These are phyloP conservation scores for Calonectria multiphialidica DNA, from an alignment of 2,329 filamentous ascomycete genomes.

Conservation along the genomic window DNA sequence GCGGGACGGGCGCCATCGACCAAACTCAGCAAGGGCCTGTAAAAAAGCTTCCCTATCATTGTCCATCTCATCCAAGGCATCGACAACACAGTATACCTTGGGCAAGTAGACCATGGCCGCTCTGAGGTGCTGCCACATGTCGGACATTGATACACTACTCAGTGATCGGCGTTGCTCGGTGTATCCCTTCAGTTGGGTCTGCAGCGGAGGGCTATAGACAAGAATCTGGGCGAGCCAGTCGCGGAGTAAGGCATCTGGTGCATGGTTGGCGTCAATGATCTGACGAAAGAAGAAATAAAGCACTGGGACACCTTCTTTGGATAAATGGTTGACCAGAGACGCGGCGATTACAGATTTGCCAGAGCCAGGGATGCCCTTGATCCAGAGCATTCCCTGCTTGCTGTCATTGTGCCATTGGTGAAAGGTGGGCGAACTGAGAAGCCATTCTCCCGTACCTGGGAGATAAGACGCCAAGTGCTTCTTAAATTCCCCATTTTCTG, in stretches of 20 bases:
- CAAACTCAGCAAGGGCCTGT: slow-evolving; percentile 47
- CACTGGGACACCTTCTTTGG: slow-evolving; percentile 32
- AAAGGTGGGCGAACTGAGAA: slow-evolving; percentile 16
- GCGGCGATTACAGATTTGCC: slow-evolving; percentile 51
- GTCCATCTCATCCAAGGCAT: slow-evolving; percentile 63
- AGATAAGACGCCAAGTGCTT: slow-evolving; percentile 34
- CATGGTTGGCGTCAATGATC: slow-evolving; percentile 50
- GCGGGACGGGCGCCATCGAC: slow-evolving; percentile 41
- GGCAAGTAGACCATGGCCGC: slow-evolving; percentile 36
- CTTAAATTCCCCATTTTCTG: slow-evolving; percentile 32
- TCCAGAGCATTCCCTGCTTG: slow-evolving; percentile 31
- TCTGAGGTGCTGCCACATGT: slow-evolving; percentile 45
- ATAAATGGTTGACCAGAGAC: slow-evolving; percentile 33
- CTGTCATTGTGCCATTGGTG: slow-evolving; percentile 20
- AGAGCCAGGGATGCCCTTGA: slow-evolving; percentile 50
- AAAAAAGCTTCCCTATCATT: slow-evolving; percentile 47
- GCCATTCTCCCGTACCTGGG: slow-evolving; percentile 30
- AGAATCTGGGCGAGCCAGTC: slow-evolving; percentile 51
- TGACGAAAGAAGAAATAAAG: slow-evolving; percentile 54
- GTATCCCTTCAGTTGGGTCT: slow-evolving; percentile 36
- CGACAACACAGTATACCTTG: slow-evolving; percentile 53
- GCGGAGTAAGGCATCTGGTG: slow-evolving; percentile 41
- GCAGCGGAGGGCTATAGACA: slow-evolving; percentile 43
- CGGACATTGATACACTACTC: slow-evolving; percentile 25
- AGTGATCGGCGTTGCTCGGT: neutral